Percentiles rank a stretch among this genome's conserved stretches.
phyloP scores from a whole-genome alignment of 2,329 filamentous ascomycete genomes.

The Fusarium brachygibbosum region DNA sequence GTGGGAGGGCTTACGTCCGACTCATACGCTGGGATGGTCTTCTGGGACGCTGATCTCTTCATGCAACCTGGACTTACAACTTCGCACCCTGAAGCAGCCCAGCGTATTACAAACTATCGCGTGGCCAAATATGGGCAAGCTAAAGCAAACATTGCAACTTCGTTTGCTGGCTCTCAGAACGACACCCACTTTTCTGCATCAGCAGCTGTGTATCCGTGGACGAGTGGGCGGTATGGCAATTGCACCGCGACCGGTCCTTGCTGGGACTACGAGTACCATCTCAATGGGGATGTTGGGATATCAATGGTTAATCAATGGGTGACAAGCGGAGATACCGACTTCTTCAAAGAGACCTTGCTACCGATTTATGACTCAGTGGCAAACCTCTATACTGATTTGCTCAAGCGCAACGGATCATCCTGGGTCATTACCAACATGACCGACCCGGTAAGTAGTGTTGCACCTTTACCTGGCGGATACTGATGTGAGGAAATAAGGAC shows the following conservation, averaged over 20 bases:
- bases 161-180: neutral
- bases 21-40: slow-evolving; percentile 7
- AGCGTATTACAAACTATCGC: slow-evolving; percentile 12
- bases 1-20: slow-evolving; percentile 10
- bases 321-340: slow-evolving; percentile 1
- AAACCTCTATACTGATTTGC: neutral
- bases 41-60: slow-evolving; percentile 16
- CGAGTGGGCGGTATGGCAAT: neutral
- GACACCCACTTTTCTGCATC: slow-evolving; percentile 1
- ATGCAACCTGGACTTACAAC: slow-evolving; percentile 18
- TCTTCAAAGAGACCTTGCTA: neutral
- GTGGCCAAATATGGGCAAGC: neutral
- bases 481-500: neutral
- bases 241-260: slow-evolving; percentile 15
- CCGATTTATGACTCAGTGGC: neutral
- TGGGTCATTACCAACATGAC: slow-evolving; percentile 18
- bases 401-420: neutral
- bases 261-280: slow-evolving; percentile 16
- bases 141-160: slow-evolving; percentile 1
- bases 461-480: rapidly evolving
- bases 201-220: slow-evolving; percentile 15
- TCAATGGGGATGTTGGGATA: slow-evolving; percentile 1
- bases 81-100: slow-evolving; percentile 2
- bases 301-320: slow-evolving; percentile 14
- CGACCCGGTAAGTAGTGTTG: neutral